Conservation (phyloP, 306 rosid genomes). For the Prunus armeniaca region DNA sequence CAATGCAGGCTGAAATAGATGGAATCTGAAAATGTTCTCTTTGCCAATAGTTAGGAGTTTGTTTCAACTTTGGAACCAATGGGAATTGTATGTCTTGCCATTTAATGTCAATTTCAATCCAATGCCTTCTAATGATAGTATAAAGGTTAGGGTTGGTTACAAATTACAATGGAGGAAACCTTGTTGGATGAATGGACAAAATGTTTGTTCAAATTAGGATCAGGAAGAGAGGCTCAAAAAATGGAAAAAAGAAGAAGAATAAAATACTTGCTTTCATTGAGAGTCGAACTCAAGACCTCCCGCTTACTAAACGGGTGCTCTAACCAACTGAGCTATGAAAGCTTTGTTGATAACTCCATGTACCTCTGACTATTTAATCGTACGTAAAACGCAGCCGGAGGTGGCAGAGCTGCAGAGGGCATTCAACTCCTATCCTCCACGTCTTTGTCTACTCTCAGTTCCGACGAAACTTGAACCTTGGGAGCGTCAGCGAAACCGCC, state of each 20-base stretch:
- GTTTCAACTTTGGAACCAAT: neutral
- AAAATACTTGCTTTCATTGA: conserved; percentile 47
- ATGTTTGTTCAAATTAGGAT: too few relatives aligned
- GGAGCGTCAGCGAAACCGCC: neutral
- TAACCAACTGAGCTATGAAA: conserved; percentile 48
- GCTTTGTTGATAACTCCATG: neutral
- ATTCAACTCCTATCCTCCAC: neutral
- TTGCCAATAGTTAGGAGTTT: neutral
- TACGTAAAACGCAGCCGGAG: neutral
- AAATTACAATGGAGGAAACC: too few relatives aligned
- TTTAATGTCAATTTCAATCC: too few relatives aligned
- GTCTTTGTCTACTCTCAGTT: neutral
- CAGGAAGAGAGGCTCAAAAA: too few relatives aligned
- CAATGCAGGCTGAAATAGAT: neutral
- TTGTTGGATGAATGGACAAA: too few relatives aligned
- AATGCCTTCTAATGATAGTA: too few relatives aligned
- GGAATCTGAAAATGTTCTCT: neutral
- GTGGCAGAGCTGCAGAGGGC: neutral
- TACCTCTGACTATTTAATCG: too few relatives aligned
- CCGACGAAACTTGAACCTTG: neutral
- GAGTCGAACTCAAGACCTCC: conserved; percentile 84
- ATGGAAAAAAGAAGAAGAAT: neutral
- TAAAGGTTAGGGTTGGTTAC: too few relatives aligned
- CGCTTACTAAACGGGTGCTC: conserved; percentile 89
- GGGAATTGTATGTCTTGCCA: neutral